Evolutionary conservation across 208 protist species (phyloP).

Genomic region (Leishmania braziliensis): DNA sequence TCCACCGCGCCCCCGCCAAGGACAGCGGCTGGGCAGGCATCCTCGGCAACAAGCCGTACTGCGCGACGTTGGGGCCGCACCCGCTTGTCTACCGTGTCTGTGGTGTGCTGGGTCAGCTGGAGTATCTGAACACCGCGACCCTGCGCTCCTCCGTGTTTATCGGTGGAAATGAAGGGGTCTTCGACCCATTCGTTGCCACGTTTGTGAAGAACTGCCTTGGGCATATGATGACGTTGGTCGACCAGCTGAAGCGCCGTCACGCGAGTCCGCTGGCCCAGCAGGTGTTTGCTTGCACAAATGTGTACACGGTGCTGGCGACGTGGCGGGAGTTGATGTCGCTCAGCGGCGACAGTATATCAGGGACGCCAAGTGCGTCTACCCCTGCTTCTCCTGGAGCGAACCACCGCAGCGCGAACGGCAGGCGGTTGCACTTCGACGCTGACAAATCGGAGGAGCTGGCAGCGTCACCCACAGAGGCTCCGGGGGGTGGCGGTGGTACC

Average conservation of each 20-base stretch:
- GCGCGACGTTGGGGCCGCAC: constrained; percentile 64
- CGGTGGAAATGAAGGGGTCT: constrained; percentile 25
- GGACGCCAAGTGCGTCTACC: not conserved
- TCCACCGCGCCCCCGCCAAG: constrained; percentile 33
- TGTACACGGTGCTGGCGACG: constrained; percentile 50
- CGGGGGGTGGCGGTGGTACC: not conserved
- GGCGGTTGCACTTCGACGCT: not conserved
- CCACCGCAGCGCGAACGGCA: not conserved
- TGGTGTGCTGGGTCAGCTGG: constrained; percentile 60
- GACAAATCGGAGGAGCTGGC: not conserved
- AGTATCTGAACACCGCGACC: constrained; percentile 64
- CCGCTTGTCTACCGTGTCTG: constrained; percentile 51
- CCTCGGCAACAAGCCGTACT: constrained; percentile 43
- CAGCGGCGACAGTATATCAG: not conserved
- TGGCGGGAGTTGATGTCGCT: constrained; percentile 40
- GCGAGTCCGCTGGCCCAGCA: constrained; percentile 47
- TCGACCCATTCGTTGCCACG: constrained; percentile 38
- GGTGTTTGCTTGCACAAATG: constrained; percentile 64
- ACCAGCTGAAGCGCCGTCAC: constrained; percentile 55
- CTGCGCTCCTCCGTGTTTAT: constrained; percentile 47
- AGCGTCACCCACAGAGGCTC: not conserved
- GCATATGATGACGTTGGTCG: constrained; percentile 43
- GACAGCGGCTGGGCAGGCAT: constrained; percentile 28
- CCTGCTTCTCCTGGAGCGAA: not conserved
- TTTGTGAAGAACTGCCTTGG: constrained; percentile 38